These are phyloP conservation scores for Mycosphaerella sp. DNA, from an alignment of 2,329 filamentous ascomycete genomes.

Conservation along the genomic window DNA sequence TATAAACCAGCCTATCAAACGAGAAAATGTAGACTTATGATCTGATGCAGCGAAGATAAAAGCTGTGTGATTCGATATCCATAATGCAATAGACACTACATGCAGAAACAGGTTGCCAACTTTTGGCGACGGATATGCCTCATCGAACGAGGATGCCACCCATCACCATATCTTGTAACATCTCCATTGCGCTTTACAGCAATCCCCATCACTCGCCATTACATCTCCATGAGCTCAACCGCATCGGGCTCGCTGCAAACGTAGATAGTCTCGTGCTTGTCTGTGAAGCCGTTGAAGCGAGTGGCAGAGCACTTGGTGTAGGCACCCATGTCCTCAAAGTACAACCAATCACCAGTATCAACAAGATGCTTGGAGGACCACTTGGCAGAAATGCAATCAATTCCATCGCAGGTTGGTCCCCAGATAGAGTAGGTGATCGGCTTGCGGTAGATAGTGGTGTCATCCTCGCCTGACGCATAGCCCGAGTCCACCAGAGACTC, in stretches of 20 bases:
- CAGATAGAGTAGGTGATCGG: slow-evolving; percentile 84
- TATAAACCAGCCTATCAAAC: too few relatives aligned
- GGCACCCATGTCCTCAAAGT: slow-evolving; percentile 97
- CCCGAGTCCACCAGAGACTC: slow-evolving; percentile 32
- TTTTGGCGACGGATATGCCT: neutral
- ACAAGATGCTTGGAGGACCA: slow-evolving; percentile 70
- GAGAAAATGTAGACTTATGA: too few relatives aligned
- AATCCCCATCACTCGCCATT: neutral
- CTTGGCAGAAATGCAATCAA: slow-evolving; percentile 84
- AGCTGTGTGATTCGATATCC: too few relatives aligned
- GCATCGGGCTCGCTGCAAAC: slow-evolving; percentile 91
- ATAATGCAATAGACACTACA: neutral
- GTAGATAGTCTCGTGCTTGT: slow-evolving; percentile 88
- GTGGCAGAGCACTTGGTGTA: slow-evolving; percentile 99
- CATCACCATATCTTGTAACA: neutral
- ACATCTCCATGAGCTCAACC: slow-evolving; percentile 10
- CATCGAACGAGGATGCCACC: neutral
- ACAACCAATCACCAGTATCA: slow-evolving; percentile 94
- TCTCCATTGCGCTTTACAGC: too few relatives aligned
- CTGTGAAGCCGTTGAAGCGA: slow-evolving; percentile 93
- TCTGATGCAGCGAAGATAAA: too few relatives aligned
- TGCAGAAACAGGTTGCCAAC: neutral
- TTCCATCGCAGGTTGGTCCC: slow-evolving; percentile 96
- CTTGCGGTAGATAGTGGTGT: slow-evolving; percentile 37
- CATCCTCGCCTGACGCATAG: slow-evolving; percentile 36